Evolutionary conservation across 2,329 filamentous ascomycete genomes (phyloP), one percentile per base, ranked within the genome.

Genomic region (Verticillium nonalfalfae): DNA sequence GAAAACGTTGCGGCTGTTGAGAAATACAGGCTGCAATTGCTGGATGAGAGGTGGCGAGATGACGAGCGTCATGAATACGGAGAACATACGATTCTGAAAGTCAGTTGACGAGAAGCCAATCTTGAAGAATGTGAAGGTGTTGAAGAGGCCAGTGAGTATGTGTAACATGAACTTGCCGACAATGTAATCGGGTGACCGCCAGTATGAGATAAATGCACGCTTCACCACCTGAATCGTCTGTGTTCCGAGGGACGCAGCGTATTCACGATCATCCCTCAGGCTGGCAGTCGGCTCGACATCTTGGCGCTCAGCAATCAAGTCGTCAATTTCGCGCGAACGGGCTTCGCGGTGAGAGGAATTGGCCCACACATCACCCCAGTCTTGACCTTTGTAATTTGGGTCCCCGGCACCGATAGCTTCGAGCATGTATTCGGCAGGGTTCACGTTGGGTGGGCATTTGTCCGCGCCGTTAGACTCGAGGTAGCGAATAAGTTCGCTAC

Each of bases 11-110:
- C 89, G 81, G 55, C 85, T 83, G 62, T 83, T 78, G 59, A 92
- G 76, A 70, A 89, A 93, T 5, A 85, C 83, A 0, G 90, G 90
- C 68, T 93, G 89, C 0, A 93, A 79, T 67, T 93, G 90, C 68
- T 93, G 88, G 62, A 93, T 90, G 1, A 93, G 77, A 0, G 89
- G 88, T 0, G 89, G 89, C 1, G 84, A 83, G 65, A 95, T 90
- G 7, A 87, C 91, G 4, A 93, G 78, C 0, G 88, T 89, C 81
- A 92, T 87, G 74, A 94, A 94, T 60, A 89, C 80, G 9, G 88
- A 87, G 74, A 94, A 93, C 9, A 93, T 80, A 7, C 88, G 81
- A 56, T 86, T 88, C 71, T 90, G 88, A 75, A 89, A 84, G 67
- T 89, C 87, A 62, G 87, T 82, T 1, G 77, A 76, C 2, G 81